Conservation (phyloP, 257 asterid species). For the Solanum bukasovii region DNA sequence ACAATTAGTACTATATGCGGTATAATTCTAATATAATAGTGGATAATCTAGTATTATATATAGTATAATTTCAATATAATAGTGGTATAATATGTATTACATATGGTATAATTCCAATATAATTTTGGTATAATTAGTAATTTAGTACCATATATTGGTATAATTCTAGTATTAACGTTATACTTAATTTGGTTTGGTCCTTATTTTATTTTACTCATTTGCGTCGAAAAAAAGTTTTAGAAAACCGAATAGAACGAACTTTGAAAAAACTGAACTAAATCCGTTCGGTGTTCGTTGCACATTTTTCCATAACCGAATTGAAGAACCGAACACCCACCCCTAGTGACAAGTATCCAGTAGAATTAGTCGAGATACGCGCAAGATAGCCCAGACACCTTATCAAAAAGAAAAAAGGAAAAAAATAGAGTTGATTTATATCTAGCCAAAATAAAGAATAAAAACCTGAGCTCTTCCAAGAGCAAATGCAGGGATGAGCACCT, state of each 20-base stretch:
- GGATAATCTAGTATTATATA: background rate
- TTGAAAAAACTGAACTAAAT: background rate
- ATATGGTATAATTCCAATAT: background rate
- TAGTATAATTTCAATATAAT: background rate
- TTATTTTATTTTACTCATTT: background rate
- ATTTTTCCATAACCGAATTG: background rate
- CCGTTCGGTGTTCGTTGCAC: background rate
- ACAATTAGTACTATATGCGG: background rate
- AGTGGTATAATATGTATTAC: background rate
- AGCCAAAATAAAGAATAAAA: background rate
- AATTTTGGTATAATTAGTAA: background rate
- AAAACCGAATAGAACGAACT: background rate
- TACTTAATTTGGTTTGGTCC: background rate
- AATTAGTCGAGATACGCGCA: background rate
- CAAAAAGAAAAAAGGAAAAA: background rate
- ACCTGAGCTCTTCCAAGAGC: slow-evolving; percentile 98
- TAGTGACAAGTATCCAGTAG: background rate
- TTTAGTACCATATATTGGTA: background rate
- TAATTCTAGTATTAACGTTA: too few species aligned
- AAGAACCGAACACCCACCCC: background rate
- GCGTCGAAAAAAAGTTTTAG: background rate
- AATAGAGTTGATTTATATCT: background rate
- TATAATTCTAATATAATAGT: too few species aligned
- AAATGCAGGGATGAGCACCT: slow-evolving; percentile 91
- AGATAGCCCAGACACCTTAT: background rate